A percentile compares a stretch with the other conserved stretches of the same genome.
These are phyloP conservation scores for Dendryphion nanum DNA, from an alignment of 2,329 filamentous ascomycete species.

Conservation along the genomic window DNA sequence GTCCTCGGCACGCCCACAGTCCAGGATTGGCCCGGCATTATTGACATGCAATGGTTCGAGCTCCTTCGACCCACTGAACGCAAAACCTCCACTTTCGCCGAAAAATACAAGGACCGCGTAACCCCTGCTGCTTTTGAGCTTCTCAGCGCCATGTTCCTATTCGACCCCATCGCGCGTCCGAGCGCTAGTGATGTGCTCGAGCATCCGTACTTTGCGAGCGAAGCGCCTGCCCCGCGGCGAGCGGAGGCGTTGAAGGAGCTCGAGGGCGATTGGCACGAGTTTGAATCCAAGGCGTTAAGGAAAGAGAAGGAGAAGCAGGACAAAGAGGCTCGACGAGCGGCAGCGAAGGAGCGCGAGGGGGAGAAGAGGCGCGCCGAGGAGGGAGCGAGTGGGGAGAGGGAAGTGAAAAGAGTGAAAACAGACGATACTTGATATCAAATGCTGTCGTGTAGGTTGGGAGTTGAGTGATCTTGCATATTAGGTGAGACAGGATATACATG, in stretches of 20 bases:
- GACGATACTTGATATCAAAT: constrained; percentile 15
- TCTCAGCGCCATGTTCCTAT: constrained; percentile 79
- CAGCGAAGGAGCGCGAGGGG: constrained; percentile 30
- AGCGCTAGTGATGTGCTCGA: constrained; percentile 79
- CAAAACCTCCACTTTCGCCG: constrained; percentile 72
- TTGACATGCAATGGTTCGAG: constrained; percentile 98
- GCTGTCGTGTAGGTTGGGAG: background rate
- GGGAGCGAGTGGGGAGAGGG: constrained; percentile 26
- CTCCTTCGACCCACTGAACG: constrained; percentile 76
- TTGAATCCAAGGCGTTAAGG: constrained; percentile 90
- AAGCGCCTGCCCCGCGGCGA: constrained; percentile 74
- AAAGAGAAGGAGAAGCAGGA: constrained; percentile 79
- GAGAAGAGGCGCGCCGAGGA: constrained; percentile 33
- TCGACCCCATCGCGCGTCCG: constrained; percentile 81
- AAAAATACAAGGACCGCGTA: constrained; percentile 76
- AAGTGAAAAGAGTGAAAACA: constrained; percentile 32
- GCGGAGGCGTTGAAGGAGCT: constrained; percentile 79
- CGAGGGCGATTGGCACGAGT: constrained; percentile 97
- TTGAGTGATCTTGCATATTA: background rate
- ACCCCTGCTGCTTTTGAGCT: constrained; percentile 81
- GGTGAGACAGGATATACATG: too few species aligned
- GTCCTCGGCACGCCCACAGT: constrained; percentile 84
- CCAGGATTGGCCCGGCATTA: constrained; percentile 80
- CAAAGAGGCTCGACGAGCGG: constrained; percentile 50
- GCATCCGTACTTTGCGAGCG: constrained; percentile 83